Percentiles rank a stretch among this genome's conserved stretches.
Evolutionary conservation across 2,329 filamentous ascomycete species (phyloP).

Genomic region (Cryoendolithus antarcticus): DNA sequence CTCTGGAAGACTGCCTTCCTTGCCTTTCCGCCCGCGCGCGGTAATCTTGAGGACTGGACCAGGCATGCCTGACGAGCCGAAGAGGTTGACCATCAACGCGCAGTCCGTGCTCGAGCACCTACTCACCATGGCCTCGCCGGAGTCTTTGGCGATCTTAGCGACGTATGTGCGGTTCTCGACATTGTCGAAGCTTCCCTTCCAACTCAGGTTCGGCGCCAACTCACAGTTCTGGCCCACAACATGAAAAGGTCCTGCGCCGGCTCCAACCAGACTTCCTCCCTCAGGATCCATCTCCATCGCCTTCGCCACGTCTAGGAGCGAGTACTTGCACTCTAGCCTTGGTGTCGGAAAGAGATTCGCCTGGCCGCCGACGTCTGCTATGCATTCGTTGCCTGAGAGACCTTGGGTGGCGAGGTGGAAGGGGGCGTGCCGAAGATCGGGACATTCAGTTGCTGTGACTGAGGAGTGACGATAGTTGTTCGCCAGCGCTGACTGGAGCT

Average conservation of each 20-base stretch:
- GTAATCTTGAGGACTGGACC: slow-evolving; percentile 19
- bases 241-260: slow-evolving; percentile 20
- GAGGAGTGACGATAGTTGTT: slow-evolving; percentile 14
- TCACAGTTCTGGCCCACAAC: slow-evolving; percentile 17
- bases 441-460: slow-evolving; percentile 13
- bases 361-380: slow-evolving; percentile 21
- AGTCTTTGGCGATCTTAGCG: slow-evolving; percentile 32
- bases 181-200: slow-evolving; percentile 12
- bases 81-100: slow-evolving; percentile 22
- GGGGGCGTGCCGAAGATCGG: slow-evolving; percentile 15
- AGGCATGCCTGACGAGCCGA: slow-evolving; percentile 13
- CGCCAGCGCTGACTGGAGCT: slow-evolving; percentile 13
- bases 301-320: slow-evolving; percentile 14
- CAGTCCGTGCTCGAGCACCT: slow-evolving; percentile 16
- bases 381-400: slow-evolving; percentile 15
- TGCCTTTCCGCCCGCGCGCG: slow-evolving; percentile 12
- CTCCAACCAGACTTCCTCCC: slow-evolving; percentile 16
- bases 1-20: slow-evolving; percentile 17
- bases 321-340: slow-evolving; percentile 18
- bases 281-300: slow-evolving; percentile 14
- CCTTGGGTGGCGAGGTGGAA: slow-evolving; percentile 17
- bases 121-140: slow-evolving; percentile 7
- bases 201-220: slow-evolving; percentile 18
- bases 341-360: slow-evolving; percentile 19
- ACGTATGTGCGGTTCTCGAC: slow-evolving; percentile 15